Evolutionary conservation across 768 basidiomycete genomes (phyloP), one percentile per base, ranked within the genome.

Genomic region (Boletus rufocinnamomeus): DNA sequence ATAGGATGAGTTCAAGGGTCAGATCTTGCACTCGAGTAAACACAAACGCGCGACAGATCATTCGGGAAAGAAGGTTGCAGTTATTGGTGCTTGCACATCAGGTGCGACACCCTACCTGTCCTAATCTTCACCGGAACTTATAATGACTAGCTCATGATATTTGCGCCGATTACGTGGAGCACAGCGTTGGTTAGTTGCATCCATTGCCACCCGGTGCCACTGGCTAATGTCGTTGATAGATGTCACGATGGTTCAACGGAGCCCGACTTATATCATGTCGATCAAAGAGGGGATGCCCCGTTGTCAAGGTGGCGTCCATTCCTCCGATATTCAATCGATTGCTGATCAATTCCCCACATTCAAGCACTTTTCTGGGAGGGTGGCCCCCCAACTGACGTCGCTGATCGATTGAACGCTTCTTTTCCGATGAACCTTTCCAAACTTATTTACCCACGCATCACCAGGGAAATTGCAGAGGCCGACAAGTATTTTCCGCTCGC

Each of bases 21-120:
- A 82, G 51, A 70, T 85, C 4, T 61, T 85, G 17, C 89, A 91
- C 67, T 88, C 87, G 1, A 76, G 71, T 9, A 66, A 78, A 27
- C 84, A 89, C 69, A 77, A 79, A 40, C 75, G 69, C n/a, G 85
- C 85, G 0, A 71, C 75, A 13, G 83, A 84, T 43, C 84, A 85
- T 62, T 47, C 68, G 2, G 89, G 87, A 16, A 90, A 89, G 74
- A 91, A 85, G 65, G 87, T 89, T 0, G 77, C 85, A 4, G 83
- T 91, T 2, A 73, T 91, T 5, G 89, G 89, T 2, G 79, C 87
- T 16, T 84, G 84, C 52, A 87, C 86, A 14, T 86, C 83, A 2
- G 79, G 81, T 79, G 57, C 25, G 59, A 48, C 75, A 14, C 74
- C 73, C 76, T 55, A 4, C 27, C 14, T 35, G 1, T 19, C 8